Base-by-base conservation (phyloP, 108 stramenopile genomes). In the Cyclotella baltica region DNA sequence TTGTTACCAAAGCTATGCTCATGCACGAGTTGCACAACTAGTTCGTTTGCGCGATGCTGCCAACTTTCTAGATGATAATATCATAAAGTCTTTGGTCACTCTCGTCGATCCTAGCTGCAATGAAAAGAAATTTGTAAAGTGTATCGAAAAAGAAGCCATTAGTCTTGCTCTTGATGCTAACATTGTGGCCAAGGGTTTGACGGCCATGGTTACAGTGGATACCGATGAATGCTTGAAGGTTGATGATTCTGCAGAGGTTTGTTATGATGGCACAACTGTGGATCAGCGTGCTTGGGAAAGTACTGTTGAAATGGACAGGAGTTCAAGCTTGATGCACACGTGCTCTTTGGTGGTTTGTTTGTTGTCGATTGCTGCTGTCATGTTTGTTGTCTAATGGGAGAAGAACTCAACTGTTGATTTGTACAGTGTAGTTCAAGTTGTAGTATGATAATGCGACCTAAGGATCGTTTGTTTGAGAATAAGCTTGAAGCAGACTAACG, bases 1-100 rank as follows among this genome's bases (percentile, higher is more conserved):
- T 34, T 68, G 67, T 31, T 68, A 34, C 31, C 67, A 68, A 27
- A 68, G 67, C 48, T 68, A 68, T 33, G 67, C 67, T n/a, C 67
- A 68, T 52, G 48, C 48, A 11, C 43, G 67, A 51, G 47, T 68
- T 1, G 13, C 67, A 13, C 67, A 68, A 50, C 51, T 68, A 8
- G 27, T 68, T 5, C 27, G 67, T 19, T 46, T 52, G 48, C 2
- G 25, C n/a, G 67, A 68, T 31, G 67, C 67, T 34, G 48, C 67
- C 28, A 29, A 68, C 25, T 68, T 68, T 68, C 67, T 68, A 0
- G 67, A 38, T 27, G 47, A 52, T 16, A 47, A 68, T 0, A 30
- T 68, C 8, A 2, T 68, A 3, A 68, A 52, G 51, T 33, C 29
- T 31, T 30, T 68, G 15, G 67, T 68, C 15, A 68, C 48, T 10